These are phyloP conservation scores for Penicillium occitanis DNA, from an alignment of 2,329 filamentous ascomycete species.

Conservation along the genomic window DNA sequence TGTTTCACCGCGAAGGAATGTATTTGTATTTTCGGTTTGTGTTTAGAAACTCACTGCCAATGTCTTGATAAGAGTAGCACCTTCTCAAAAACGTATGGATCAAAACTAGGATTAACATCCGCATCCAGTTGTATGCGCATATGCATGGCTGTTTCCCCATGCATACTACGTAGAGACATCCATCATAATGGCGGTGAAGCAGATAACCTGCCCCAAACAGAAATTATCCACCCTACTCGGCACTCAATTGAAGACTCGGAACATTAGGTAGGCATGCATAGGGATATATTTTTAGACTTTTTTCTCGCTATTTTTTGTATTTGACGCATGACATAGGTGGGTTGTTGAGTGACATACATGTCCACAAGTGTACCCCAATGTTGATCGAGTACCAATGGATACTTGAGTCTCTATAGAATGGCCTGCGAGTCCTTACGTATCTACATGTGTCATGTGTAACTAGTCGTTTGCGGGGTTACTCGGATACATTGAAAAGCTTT, in stretches of 20 bases:
- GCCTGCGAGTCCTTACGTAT: no score
- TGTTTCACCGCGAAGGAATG: conserved; percentile 10
- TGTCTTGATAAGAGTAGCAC: neutral
- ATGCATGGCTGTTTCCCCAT: conserved; percentile 1
- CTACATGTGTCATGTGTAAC: no score
- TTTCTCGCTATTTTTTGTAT: neutral
- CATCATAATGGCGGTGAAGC: conserved; percentile 14
- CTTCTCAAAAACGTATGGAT: neutral
- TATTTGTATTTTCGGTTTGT: conserved; percentile 19
- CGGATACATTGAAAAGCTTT: no score
- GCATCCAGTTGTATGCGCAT: neutral
- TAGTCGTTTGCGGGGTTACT: no score
- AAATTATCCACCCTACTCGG: neutral
- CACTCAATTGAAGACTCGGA: neutral
- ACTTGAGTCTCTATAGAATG: no score
- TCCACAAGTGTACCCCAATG: neutral
- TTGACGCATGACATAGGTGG: conserved; percentile 15
- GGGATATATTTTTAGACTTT: no score
- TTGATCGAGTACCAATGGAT: neutral
- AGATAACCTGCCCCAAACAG: neutral
- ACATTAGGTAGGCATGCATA: conserved; percentile 20
- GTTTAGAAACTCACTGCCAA: neutral
- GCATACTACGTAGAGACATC: no score
- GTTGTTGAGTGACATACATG: neutral
- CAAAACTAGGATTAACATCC: neutral